Evolutionary conservation across 225 moss, liverwort and hornwort species (phyloP).

Genomic region (Asterella californica): DNA sequence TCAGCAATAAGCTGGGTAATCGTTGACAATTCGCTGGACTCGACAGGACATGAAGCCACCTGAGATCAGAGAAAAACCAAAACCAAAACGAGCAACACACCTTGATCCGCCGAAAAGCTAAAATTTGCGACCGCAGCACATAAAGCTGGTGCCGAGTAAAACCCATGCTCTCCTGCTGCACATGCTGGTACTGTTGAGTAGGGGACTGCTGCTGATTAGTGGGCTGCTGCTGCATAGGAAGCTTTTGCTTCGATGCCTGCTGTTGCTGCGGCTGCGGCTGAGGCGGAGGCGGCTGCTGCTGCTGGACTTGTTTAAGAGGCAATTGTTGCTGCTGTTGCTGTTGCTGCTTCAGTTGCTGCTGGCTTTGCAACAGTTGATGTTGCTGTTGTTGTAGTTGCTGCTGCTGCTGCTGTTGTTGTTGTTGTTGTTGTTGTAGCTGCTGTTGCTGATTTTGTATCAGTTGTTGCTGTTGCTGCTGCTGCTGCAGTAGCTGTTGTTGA

Average conservation of each 20-base stretch:
- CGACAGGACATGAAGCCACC: neutral
- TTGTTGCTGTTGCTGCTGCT: slow-evolving; percentile 26
- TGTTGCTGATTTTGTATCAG: slow-evolving; percentile 27
- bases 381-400: slow-evolving; percentile 25
- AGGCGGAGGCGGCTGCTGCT: no score
- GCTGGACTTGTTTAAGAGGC: slow-evolving; percentile 17
- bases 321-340: slow-evolving; percentile 47
- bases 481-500: slow-evolving; percentile 2
- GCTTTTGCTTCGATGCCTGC: slow-evolving; percentile 21
- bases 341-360: slow-evolving; percentile 25
- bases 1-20: no score
- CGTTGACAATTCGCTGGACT: no score
- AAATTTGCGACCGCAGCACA: slow-evolving; percentile 84
- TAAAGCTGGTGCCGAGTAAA: slow-evolving; percentile 90
- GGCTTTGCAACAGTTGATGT: slow-evolving; percentile 14
- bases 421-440: slow-evolving; percentile 32
- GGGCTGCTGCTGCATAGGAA: neutral
- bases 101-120: slow-evolving; percentile 93
- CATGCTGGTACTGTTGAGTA: slow-evolving; percentile 44
- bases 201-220: slow-evolving; percentile 22
- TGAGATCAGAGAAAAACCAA: neutral
- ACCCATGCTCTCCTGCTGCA: slow-evolving; percentile 56
- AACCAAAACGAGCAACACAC: slow-evolving; percentile 31
- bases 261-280: slow-evolving; percentile 44
- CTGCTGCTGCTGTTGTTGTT: slow-evolving; percentile 24